phyloP scores from a whole-genome alignment of 2,329 filamentous ascomycete genomes.

The Cordyceps fumosorosea region DNA sequence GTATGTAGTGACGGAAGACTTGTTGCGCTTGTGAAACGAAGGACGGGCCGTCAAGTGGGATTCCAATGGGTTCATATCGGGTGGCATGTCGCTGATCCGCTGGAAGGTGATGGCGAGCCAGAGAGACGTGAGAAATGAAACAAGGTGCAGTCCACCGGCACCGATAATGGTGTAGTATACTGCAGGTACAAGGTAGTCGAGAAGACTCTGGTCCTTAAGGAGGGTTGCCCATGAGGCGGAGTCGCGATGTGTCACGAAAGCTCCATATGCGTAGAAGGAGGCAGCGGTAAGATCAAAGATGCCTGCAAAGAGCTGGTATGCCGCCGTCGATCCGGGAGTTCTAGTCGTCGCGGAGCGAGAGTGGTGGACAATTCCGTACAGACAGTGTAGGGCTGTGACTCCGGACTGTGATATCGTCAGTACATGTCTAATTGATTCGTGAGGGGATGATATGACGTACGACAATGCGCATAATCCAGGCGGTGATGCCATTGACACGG shows the following conservation, averaged over 20 bases:
- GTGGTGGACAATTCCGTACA: constrained; percentile 79
- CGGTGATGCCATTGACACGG: constrained; percentile 54
- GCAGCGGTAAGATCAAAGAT: constrained; percentile 58
- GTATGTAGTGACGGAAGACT: constrained; percentile 46
- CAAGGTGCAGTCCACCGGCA: constrained; percentile 60
- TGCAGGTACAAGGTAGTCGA: constrained; percentile 55
- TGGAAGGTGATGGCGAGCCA: constrained; percentile 76
- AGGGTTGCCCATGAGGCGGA: constrained; percentile 59
- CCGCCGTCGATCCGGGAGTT: constrained; percentile 72
- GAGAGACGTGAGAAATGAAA: constrained; percentile 63
- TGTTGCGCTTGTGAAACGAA: constrained; percentile 66
- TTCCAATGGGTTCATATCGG: constrained; percentile 93
- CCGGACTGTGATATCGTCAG: constrained; percentile 35
- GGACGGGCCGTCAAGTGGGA: constrained; percentile 69
- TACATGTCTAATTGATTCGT: constrained; percentile 7
- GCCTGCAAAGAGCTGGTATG: constrained; percentile 80
- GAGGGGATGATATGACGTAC: constrained; percentile 44
- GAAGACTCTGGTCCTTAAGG: constrained; percentile 49
- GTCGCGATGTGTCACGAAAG: constrained; percentile 38
- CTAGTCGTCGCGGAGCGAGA: constrained; percentile 62
- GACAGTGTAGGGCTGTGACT: constrained; percentile 62
- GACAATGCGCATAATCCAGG: constrained; percentile 71
- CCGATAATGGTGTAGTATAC: constrained; percentile 63
- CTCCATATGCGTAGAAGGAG: constrained; percentile 51
- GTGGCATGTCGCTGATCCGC: constrained; percentile 73